Evolutionary conservation across 169 alveolate species (phyloP).

Genomic region (Eimeria sp.): DNA sequence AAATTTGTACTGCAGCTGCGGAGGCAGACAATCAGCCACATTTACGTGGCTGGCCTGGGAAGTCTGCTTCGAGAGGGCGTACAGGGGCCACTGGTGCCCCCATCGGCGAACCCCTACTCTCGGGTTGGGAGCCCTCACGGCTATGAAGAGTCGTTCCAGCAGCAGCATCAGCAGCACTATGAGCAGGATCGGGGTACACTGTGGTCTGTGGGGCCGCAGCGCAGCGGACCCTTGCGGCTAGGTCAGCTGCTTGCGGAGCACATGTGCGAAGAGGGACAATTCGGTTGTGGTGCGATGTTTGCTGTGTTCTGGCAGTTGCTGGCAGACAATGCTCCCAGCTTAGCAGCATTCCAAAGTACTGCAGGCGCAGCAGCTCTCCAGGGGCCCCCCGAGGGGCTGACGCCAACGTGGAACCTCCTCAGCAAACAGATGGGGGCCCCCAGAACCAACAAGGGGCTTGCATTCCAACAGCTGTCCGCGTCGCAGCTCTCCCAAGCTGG

Average conservation of each 20-base stretch:
- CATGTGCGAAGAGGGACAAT: slow-evolving; percentile 33
- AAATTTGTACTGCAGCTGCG: background rate
- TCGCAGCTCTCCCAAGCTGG: background rate
- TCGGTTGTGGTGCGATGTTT: background rate
- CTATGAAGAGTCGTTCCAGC: background rate
- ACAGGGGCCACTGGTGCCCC: background rate
- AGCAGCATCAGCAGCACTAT: slow-evolving; percentile 33
- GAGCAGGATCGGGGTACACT: background rate
- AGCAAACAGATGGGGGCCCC: slow-evolving; percentile 27
- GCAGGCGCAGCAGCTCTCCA: background rate
- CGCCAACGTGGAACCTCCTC: background rate
- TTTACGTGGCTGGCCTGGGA: background rate
- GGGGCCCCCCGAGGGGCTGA: background rate
- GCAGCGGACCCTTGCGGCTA: background rate
- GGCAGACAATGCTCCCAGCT: background rate
- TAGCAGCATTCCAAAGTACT: background rate
- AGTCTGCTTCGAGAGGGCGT: background rate
- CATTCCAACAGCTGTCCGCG: background rate
- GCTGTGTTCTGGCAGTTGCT: slow-evolving; percentile 32
- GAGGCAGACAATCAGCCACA: slow-evolving; percentile 4
- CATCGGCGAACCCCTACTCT: background rate
- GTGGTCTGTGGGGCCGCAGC: background rate
- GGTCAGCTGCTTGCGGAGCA: slow-evolving; percentile 1
- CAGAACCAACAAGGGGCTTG: background rate
- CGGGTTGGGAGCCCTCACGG: background rate